These are phyloP conservation scores for Clitopilus hobsonii DNA, from an alignment of 768 basidiomycete genomes.

Conservation along the genomic window DNA sequence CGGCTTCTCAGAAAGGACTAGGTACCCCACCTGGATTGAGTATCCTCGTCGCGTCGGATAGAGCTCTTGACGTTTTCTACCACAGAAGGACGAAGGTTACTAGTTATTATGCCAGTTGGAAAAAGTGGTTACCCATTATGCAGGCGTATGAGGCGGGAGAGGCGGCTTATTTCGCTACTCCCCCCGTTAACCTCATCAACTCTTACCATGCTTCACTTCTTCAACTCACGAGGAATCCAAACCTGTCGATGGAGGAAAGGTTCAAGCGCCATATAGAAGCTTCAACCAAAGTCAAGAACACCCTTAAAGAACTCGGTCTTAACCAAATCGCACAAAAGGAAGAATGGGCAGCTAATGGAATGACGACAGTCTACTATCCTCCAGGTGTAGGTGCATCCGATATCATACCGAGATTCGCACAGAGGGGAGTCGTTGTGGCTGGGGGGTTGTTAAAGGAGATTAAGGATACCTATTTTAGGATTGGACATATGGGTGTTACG, in stretches of 20 bases:
- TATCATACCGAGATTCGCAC: slow-evolving; percentile 67
- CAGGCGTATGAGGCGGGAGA: slow-evolving; percentile 80
- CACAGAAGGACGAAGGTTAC: slow-evolving; percentile 58
- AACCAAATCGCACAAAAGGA: slow-evolving; percentile 63
- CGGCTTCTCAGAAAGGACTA: slow-evolving; percentile 89
- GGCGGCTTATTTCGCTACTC: slow-evolving; percentile 91
- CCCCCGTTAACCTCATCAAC: slow-evolving; percentile 91
- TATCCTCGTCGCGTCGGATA: slow-evolving; percentile 75
- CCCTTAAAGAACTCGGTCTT: slow-evolving; percentile 64
- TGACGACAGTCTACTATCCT: slow-evolving; percentile 91
- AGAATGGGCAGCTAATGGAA: slow-evolving; percentile 80
- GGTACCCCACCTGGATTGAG: slow-evolving; percentile 91
- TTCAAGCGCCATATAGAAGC: slow-evolving; percentile 72
- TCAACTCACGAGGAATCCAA: slow-evolving; percentile 59
- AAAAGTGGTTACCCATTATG: slow-evolving; percentile 94
- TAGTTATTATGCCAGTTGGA: slow-evolving; percentile 89
- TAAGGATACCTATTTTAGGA: slow-evolving; percentile 49
- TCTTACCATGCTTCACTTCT: slow-evolving; percentile 81
- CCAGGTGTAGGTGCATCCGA: slow-evolving; percentile 74
- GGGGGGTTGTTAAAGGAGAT: slow-evolving; percentile 83
- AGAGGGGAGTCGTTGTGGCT: slow-evolving; percentile 76
- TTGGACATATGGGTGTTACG: slow-evolving; percentile 81
- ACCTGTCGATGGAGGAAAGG: slow-evolving; percentile 70
- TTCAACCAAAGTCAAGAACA: slow-evolving; percentile 63
- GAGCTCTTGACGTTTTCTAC: slow-evolving; percentile 68